These are phyloP conservation scores for Candida tetrigidarum DNA, from an alignment of 1,139 yeast species.

Conservation along the genomic window DNA sequence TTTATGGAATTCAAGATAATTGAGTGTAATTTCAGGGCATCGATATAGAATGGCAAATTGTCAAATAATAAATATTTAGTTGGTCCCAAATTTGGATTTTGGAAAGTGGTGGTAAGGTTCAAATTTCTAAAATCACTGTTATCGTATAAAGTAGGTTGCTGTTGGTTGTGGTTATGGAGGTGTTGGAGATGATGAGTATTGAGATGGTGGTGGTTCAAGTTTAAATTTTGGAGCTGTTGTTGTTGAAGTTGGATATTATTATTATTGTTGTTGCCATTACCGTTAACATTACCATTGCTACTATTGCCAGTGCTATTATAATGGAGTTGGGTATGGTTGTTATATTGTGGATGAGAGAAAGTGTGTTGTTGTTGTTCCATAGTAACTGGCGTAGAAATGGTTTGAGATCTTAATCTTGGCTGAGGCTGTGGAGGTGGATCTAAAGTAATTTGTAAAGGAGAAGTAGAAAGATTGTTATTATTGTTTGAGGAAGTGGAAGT, in stretches of 20 bases:
- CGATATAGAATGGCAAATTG: conserved; percentile 63
- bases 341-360: conserved; percentile 9
- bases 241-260: conserved; percentile 17
- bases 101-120: conserved; percentile 60
- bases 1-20: conserved; percentile 35
- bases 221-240: conserved; percentile 17
- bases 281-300: too few relatives aligned
- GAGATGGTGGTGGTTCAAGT: conserved; percentile 18
- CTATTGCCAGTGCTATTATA: conserved; percentile 18
- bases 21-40: conserved; percentile 39
- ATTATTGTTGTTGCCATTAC: conserved; percentile 9
- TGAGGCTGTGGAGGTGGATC: conserved; percentile 23
- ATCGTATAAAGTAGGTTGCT: conserved; percentile 40
- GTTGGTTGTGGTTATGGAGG: conserved; percentile 7
- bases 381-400: conserved; percentile 29
- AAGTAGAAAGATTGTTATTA: conserved; percentile 16
- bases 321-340: conserved; percentile 7
- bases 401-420: conserved; percentile 46
- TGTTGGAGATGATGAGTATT: conserved; percentile 17
- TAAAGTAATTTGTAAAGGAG: conserved; percentile 36
- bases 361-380: conserved; percentile 33
- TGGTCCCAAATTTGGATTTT: conserved; percentile 72
- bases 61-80: conserved; percentile 78
- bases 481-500: too few relatives aligned
- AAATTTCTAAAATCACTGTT: conserved; percentile 53